Evolutionary conservation across 2,329 filamentous ascomycete species (phyloP), one percentile per base, ranked within the genome.

Genomic region (Verticillium zaregamsianum): DNA sequence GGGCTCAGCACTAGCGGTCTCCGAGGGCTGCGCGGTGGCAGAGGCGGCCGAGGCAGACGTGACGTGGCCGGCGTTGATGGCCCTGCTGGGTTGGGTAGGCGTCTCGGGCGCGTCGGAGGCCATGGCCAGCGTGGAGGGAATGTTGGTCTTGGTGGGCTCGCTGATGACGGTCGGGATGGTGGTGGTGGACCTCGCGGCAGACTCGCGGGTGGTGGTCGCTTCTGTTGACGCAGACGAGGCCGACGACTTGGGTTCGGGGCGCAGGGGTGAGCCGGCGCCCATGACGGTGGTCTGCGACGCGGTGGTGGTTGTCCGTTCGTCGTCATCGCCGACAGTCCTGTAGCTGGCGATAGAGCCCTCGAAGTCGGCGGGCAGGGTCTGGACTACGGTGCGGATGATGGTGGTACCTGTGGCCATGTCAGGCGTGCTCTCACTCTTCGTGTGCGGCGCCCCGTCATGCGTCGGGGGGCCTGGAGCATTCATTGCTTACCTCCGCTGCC

Each of bases 261-360:
- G 17, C 28, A 65, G 8, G 3, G 63, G 61, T 4, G 54, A 55
- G 49, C 59, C 64, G 20, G 61, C 57, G 52, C 31, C 55, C 5
- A 57, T 59, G 35, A 63, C 58, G n/a, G 64, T 56, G 2, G 67
- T 66, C n/a, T 67, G 65, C 12, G 65, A 67, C 17, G 61, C 66
- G 39, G 55, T 58, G 25, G 65, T 68, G 15, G 68, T 64, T 33
- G 67, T 59, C 3, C 65, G 61, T 28, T 63, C 56, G 39, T 70
- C 59, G 15, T 73, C 66, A n/a, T 68, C 71, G 40, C 66, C 63
- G 11, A 77, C 57, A 6, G 78, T 81, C 37, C 73, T 73, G 61
- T 77, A 81, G 31, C 79, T 76, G 32, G 67, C 79, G 61, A 81
- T 71, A 6, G 71, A 68, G n/a, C 77, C 79, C 39, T 73, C 70